Conservation (phyloP, 2,329 filamentous ascomycete species). For the Beauveria varroae region DNA sequence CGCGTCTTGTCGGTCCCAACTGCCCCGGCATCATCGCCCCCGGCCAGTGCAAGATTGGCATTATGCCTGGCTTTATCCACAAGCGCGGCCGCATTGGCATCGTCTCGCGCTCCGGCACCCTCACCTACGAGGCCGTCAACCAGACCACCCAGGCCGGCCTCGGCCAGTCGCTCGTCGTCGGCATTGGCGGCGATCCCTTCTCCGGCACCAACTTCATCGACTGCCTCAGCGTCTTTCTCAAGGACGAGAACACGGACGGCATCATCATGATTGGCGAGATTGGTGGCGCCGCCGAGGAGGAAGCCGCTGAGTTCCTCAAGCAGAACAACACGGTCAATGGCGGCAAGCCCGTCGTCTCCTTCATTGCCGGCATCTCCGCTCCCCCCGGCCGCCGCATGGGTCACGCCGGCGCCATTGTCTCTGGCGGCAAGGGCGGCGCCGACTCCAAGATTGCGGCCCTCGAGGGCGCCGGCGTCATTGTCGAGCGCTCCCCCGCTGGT, state of each 20-base stretch:
- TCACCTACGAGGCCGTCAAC: conserved; percentile 99
- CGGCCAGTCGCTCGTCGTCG: conserved; percentile 95
- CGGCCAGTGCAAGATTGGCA: conserved; percentile 99
- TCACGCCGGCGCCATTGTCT: conserved; percentile 96
- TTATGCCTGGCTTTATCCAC: conserved; percentile 99
- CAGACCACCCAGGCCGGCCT: conserved; percentile 96
- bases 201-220: conserved; percentile 99
- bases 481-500: conserved; percentile 86
- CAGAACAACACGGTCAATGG: conserved; percentile 79
- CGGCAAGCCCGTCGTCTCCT: conserved; percentile 90
- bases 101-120: conserved; percentile 93
- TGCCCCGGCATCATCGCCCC: conserved; percentile 94
- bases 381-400: conserved; percentile 96
- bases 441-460: conserved; percentile 97
- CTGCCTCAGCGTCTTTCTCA: conserved; percentile 93
- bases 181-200: conserved; percentile 98
- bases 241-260: conserved; percentile 93
- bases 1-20: conserved; percentile 92
- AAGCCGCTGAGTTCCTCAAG: conserved; percentile 93
- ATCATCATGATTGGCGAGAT: conserved; percentile 99
- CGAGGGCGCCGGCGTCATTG: conserved; percentile 86
- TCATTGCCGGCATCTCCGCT: conserved; percentile 97
- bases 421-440: conserved; percentile 93
- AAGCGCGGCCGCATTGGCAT: conserved; percentile 98
- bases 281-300: conserved; percentile 93